Base-by-base conservation (phyloP, 1,139 yeast genomes). In the Saccharomyces hybrid region DNA sequence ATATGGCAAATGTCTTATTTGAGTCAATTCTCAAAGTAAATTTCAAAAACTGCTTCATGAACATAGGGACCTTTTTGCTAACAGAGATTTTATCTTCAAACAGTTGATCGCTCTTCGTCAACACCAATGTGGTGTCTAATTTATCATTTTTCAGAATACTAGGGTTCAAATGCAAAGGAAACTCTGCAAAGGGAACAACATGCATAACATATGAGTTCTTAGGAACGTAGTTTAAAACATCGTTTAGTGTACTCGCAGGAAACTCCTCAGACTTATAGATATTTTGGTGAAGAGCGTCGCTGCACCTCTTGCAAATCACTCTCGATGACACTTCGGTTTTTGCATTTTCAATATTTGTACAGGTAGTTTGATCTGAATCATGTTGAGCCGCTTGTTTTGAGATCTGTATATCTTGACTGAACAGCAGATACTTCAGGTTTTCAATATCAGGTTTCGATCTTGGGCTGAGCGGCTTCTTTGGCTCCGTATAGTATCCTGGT, bases 141-240 rank as follows among this genome's bases (percentile, higher is more conserved):
- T 55, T 42, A 27, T 52, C 48, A 30, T 54, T 54, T 14, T 59
- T 47, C 31, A 75, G 70, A 25, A 81, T 71, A 5, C 65, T 65
- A n/a, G 65, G 70, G 56, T 75, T 76, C 16, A 81, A 69, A 6
- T 82, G 78, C 52, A 84, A 71, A 1, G 96, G 96, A 64, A 87
- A 87, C 61, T 88, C 95, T 28, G 76, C 69, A 0, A 85, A 83
- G 50, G 84, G 83, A 13, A 84, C 74, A 1, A 87, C 80, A 63
- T 85, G 83, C 1, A 84, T 77, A 2, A 87, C 63, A 30, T 77
- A 75, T 1, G 83, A 80, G 31, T 71, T 63, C 1, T 63, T 65
- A 2, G 89, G 88, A 2, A 84, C 73, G 3, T 61, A 57, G 4
- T 69, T 62, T 59, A 82, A 56, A 2, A 82, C 71, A 4, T 70